Evolutionary conservation across 2,329 filamentous ascomycete genomes (phyloP), one percentile per base, ranked within the genome.

Genomic region (Alternaria brassicicola): DNA sequence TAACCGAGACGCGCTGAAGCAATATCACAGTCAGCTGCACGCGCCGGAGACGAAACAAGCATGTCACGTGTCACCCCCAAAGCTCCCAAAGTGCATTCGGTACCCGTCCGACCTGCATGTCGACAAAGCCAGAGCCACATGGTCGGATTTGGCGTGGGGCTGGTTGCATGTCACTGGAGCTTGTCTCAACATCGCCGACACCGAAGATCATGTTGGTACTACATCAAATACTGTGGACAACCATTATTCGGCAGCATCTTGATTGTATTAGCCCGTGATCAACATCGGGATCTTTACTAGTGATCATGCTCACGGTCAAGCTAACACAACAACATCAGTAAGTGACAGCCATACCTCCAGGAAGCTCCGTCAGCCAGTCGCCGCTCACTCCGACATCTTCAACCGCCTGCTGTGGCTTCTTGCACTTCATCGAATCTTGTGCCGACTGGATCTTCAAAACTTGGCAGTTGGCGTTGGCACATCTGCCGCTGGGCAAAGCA

Each of bases 371-470:
- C 17, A 74, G 38, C 71, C 69, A 73, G n/a, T 48, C 45, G 23
- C 70, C 70, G 21, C 55, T 52, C 33, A 63, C 56, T 4, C 71
- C 71, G 52, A 84, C 81, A 9, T 78, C 61, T 72, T 85, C 83
- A 33, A 78, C 76, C 15, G 82, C 81, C 64, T 82, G 79, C 64
- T 84, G 81, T 30, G 76, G 42, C 57, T 73, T 74, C 59, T 65
- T 72, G 38, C 70, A 75, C 3, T 45, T 42, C 60, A 65, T 67
- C 0, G 70, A 45, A n/a, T 73, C 67, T 25, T 64, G 55, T 2
- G 62, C 69, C 31, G 68, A 70, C 55, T 75, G 71, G 3, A 72
- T 65, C 55, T 72, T 73, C 8, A 74, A 61, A 41, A 71, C 70
- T 19, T 50, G 61, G 61, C 71, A 75, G 55, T 71, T 70, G 3